Evolutionary conservation across 805 yeast genomes (phyloP), one percentile per base, ranked within the genome.

Genomic region (Kregervanrija delftensis): DNA sequence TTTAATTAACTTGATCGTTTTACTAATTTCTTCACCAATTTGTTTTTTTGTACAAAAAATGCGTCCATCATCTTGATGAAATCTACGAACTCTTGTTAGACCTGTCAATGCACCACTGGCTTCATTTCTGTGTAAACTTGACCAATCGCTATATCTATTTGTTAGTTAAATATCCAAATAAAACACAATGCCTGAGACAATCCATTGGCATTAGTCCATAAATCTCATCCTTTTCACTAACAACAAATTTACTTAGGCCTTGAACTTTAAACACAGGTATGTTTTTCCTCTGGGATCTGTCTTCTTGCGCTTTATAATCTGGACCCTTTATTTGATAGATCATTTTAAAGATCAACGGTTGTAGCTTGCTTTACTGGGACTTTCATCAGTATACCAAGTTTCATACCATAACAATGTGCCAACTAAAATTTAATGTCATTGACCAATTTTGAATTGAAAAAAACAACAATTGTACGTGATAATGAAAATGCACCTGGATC

Each of bases 31-130:
- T 40, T 74, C 76, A 8, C 57, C 56, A 39, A 93, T 81, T 65
- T 93, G 99, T 5, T 74, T 78, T 33, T 75, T 71, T 2, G 83
- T 77, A 60, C 99, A 93, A 62, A 93, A 93, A 28, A 93, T 90
- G 57, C 93, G 99, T 8, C 97, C 98, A 62, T 93, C 99, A 63
- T 93, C 99, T 66, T 93, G 99, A 64, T 93, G 99, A 66, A 93
- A 93, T 50, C 96, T 72, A 47, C 99, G 76, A 3, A 93, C 96
- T 45, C 99, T 72, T 0, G 98, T 93, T 33, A 93, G 69, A 0
- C 99, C 99, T 6, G 90, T 76, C 15, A 93, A 72, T 1, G 98
- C 95, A 3, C 99, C 99, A 46, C 95, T 83, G 30, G 95, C 83
- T 64, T 93, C 99, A 58, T 93, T 93, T 58, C 99, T 73, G 63